A percentile compares a stretch with the other conserved stretches of the same genome.
Evolutionary conservation across 176 grass and related monocot species (phyloP).

Genomic region (Cymbopogon citratus): DNA sequence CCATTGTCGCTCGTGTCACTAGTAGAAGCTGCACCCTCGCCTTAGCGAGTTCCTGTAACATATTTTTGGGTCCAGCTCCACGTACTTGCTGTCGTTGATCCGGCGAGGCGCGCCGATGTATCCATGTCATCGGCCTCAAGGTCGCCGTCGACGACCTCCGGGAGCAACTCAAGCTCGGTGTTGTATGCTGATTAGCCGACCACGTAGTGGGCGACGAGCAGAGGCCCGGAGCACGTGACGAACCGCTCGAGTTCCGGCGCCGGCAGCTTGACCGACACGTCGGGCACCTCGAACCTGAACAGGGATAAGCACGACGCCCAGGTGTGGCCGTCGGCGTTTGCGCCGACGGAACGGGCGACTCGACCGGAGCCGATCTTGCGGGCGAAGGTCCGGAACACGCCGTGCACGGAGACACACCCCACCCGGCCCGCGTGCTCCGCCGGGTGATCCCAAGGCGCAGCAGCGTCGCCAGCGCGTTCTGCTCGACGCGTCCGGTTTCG

Average conservation of each 20-base stretch:
- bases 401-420: constrained; percentile 37
- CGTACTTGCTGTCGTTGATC: neutral
- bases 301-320: constrained; percentile 51
- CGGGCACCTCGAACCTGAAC: constrained; percentile 35
- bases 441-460: constrained; percentile 23
- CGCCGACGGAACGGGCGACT: neutral
- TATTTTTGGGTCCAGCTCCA: neutral
- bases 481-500: neutral
- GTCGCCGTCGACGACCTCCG: neutral
- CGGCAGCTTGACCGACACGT: neutral
- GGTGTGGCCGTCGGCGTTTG: constrained; percentile 14
- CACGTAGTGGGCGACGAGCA: constrained; percentile 10
- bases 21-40: constrained; percentile 5
- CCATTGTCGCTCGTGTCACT: constrained; percentile 33
- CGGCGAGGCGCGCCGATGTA: neutral
- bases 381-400: constrained; percentile 27
- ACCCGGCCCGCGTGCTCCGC: neutral
- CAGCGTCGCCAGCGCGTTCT: constrained; percentile 26
- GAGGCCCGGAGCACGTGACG: constrained; percentile 13
- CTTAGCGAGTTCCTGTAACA: no score
- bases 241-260: constrained; percentile 25
- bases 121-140: neutral
- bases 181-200: constrained; percentile 2
- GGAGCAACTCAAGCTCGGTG: constrained; percentile 42
- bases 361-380: constrained; percentile 8